Evolutionary conservation across 1,139 yeast species (phyloP), one percentile per base, ranked within the genome.

Genomic region (Pichia sp.): DNA sequence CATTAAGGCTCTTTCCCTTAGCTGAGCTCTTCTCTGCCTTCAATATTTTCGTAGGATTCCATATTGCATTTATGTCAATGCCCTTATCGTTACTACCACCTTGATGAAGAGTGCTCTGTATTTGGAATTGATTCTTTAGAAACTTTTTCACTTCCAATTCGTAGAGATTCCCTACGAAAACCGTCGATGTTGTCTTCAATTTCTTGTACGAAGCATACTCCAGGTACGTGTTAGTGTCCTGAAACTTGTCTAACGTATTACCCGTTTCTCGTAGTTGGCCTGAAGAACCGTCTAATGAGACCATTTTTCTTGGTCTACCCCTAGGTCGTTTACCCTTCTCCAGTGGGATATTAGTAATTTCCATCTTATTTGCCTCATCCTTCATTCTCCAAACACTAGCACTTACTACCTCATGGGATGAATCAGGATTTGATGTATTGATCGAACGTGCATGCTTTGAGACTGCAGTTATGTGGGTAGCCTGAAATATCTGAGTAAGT

Each of bases 51-150:
- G 77, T 23, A 9, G 48, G 51, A 39, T 74, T 64, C 86, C 86
- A 78, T 31, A 61, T 60, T 0, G 84, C 85, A 12, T 67, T 59
- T 2, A 83, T 61, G 54, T 84, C 94, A 6, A 82, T 66, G 0
- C 94, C 94, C 34, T 73, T 70, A 51, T 84, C 94, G 42, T 72
- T 72, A 0, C 84, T 64, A 0, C 93, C 91, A 2, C 94, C 94
- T 38, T 69, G 64, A 38, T 64, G 66, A 6, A 51, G 41, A 19
- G 67, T 38, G 5, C 59, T 40, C 3, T 51, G 41, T 44, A 77
- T 66, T 17, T 62, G 49, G 21, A 77, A 56, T 32, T 62, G 53
- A 2, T 58, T 39, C 36, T 63, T 57, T 3, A 80, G 58, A 45
- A 70, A 66, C 33, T 70, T 61, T 51, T 71, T 66, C 23, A 74